Evolutionary conservation across 2,329 filamentous ascomycete genomes (phyloP).

Genomic region (Hymenoscyphus occultus): DNA sequence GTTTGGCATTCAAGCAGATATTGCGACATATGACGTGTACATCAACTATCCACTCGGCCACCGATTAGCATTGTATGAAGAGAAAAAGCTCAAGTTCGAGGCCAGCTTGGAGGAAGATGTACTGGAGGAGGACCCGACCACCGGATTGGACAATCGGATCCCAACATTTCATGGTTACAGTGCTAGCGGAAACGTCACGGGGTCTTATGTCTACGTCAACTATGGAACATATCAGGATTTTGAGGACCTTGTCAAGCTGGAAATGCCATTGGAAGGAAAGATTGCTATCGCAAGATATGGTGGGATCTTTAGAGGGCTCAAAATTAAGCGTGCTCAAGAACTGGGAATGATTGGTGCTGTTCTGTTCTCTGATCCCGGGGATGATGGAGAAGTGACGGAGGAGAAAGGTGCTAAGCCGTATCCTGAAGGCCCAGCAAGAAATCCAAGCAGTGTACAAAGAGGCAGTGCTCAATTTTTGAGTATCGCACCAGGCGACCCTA

Average conservation of each 20-base stretch:
- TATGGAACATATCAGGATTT: conserved; percentile 86
- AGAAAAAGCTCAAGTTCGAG: conserved; percentile 53
- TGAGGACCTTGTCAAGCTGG: conserved; percentile 73
- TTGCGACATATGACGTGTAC: conserved; percentile 72
- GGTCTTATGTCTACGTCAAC: conserved; percentile 82
- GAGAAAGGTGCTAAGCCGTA: conserved; percentile 77
- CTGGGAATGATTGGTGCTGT: conserved; percentile 83
- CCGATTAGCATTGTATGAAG: conserved; percentile 63
- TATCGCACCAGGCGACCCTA: conserved; percentile 70
- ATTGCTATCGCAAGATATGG: conserved; percentile 88
- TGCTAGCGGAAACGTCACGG: conserved; percentile 87
- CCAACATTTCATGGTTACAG: conserved; percentile 96
- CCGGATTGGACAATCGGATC: conserved; percentile 66
- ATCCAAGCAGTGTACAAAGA: conserved; percentile 86
- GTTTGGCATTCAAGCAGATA: conserved; percentile 62
- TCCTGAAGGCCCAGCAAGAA: conserved; percentile 79
- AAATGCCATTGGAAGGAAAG: conserved; percentile 75
- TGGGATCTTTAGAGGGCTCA: conserved; percentile 81
- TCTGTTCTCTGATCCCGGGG: conserved; percentile 84
- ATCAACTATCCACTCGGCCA: conserved; percentile 75
- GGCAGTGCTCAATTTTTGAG: conserved; percentile 83
- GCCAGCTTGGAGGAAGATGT: conserved; percentile 82
- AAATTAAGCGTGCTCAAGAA: conserved; percentile 89
- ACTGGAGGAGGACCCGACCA: conserved; percentile 78
- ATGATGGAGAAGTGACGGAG: conserved; percentile 79